A percentile compares a stretch with the other conserved stretches of the same genome.
Conservation (phyloP, 176 grass and related monocot genomes). For the Alopecurus myosuroides region DNA sequence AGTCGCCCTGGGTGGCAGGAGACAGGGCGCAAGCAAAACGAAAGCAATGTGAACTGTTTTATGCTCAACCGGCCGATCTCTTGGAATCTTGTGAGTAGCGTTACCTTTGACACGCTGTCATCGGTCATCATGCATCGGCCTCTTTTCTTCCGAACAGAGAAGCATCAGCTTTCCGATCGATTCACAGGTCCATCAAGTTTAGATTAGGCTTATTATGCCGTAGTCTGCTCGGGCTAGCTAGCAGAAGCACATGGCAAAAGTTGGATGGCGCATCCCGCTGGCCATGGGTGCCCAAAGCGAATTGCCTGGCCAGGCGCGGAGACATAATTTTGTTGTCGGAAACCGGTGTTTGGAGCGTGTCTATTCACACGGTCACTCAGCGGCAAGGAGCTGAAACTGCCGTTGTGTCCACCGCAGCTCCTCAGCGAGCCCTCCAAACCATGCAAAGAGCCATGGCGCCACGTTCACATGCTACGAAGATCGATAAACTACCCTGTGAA, state of each 20-base stretch:
- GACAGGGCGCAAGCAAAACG: not conserved
- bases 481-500: too few relatives aligned
- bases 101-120: constrained; percentile 10
- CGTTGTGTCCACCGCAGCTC: too few relatives aligned
- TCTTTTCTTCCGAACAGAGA: not conserved
- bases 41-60: constrained; percentile 27
- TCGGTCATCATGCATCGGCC: not conserved
- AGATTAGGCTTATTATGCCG: not conserved
- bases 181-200: not conserved
- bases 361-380: not conserved
- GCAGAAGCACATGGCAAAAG: constrained; percentile 11
- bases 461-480: too few relatives aligned
- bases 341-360: not conserved
- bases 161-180: not conserved
- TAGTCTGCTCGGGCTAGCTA: not conserved
- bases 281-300: not conserved
- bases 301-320: not conserved
- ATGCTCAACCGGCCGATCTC: not conserved
- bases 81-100: not conserved
- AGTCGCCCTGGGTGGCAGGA: not conserved
- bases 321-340: not conserved
- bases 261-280: not conserved
- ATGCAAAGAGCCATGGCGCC: too few relatives aligned
- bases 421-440: too few relatives aligned
- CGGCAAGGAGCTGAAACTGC: not conserved